These are phyloP conservation scores for Hypoxylon rickii DNA, from an alignment of 495 filamentous ascomycete genomes.

Conservation along the genomic window DNA sequence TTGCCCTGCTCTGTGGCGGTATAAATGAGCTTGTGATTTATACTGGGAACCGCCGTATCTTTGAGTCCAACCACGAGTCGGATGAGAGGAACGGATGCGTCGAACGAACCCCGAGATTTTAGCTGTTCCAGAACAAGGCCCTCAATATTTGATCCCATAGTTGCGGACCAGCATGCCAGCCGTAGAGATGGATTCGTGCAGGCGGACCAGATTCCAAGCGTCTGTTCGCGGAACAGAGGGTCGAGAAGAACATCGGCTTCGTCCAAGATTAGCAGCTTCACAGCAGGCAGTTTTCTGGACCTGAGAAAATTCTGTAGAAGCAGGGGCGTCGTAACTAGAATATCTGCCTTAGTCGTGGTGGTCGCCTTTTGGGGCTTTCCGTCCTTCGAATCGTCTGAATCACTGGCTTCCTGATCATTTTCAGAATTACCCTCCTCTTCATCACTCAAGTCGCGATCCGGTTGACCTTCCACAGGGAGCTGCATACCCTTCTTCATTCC, in stretches of 20 bases:
- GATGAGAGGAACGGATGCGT: slow-evolving; percentile 59
- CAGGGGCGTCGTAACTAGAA: slow-evolving; percentile 87
- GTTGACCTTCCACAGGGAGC: slow-evolving; percentile 55
- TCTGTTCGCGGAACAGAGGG: slow-evolving; percentile 87
- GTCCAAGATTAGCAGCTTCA: slow-evolving; percentile 79
- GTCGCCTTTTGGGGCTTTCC: slow-evolving; percentile 43
- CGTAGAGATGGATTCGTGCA: slow-evolving; percentile 69
- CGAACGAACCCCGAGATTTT: slow-evolving; percentile 59
- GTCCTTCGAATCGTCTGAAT: slow-evolving; percentile 46
- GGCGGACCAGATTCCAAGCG: slow-evolving; percentile 80
- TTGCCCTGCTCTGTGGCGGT: slow-evolving; percentile 92
- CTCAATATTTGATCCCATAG: slow-evolving; percentile 93
- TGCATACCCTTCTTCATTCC: slow-evolving; percentile 85
- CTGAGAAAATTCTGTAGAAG: slow-evolving; percentile 75
- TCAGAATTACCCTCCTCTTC: slow-evolving; percentile 37
- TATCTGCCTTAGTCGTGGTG: slow-evolving; percentile 69
- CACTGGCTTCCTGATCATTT: slow-evolving; percentile 49
- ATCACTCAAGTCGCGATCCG: slow-evolving; percentile 36
- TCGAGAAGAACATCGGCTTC: slow-evolving; percentile 96
- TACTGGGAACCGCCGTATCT: slow-evolving; percentile 90
- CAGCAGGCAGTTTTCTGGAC: slow-evolving; percentile 60
- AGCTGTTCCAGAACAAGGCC: slow-evolving; percentile 61
- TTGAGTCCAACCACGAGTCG: slow-evolving; percentile 93
- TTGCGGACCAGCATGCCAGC: slow-evolving; percentile 90
- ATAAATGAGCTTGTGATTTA: slow-evolving; percentile 87